A percentile compares a stretch with the other conserved stretches of the same genome.
phyloP scores from a whole-genome alignment of 1,284 basidiomycete genomes.

The Moesziomyces sp. region DNA sequence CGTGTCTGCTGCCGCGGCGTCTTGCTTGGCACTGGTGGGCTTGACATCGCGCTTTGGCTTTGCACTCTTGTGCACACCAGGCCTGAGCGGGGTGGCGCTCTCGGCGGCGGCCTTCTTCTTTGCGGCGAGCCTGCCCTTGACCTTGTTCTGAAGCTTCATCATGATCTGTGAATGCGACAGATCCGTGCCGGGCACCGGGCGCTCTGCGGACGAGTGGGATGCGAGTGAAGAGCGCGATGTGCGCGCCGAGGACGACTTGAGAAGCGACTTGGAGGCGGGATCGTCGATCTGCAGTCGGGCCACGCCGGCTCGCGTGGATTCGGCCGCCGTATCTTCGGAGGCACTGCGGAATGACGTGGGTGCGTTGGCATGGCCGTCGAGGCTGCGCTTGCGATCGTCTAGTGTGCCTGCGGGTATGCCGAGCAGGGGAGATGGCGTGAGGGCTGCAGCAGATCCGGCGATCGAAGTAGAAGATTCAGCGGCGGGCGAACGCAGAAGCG shows the following conservation, averaged over 20 bases:
- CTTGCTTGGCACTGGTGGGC: background rate
- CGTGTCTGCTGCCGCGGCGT: background rate
- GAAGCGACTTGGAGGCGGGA: background rate
- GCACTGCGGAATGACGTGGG: conserved; percentile 8
- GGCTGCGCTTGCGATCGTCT: conserved; percentile 5
- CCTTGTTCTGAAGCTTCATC: conserved; percentile 40
- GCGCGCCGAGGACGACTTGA: background rate
- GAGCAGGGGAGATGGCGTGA: conserved; percentile 28
- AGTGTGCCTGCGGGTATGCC: conserved; percentile 1
- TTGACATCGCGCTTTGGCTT: background rate
- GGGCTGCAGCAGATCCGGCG: conserved; percentile 11
- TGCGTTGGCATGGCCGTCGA: conserved; percentile 2
- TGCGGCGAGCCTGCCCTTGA: conserved; percentile 39
- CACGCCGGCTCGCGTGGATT: conserved; percentile 27
- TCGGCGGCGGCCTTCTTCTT: conserved; percentile 18
- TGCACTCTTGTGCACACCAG: background rate
- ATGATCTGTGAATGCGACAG: conserved; percentile 45
- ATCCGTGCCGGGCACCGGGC: conserved; percentile 15
- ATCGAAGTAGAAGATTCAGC: conserved; percentile 21
- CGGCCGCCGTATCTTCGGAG: conserved; percentile 28
- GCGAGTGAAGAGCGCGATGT: conserved; percentile 22
- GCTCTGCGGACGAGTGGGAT: background rate
- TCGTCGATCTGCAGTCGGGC: conserved; percentile 44
- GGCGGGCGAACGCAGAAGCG: conserved; percentile 14
- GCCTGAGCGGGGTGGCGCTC: background rate